Evolutionary conservation across 768 basidiomycete species (phyloP), one percentile per base, ranked within the genome.

Genomic region (Lentinus tigrinus): DNA sequence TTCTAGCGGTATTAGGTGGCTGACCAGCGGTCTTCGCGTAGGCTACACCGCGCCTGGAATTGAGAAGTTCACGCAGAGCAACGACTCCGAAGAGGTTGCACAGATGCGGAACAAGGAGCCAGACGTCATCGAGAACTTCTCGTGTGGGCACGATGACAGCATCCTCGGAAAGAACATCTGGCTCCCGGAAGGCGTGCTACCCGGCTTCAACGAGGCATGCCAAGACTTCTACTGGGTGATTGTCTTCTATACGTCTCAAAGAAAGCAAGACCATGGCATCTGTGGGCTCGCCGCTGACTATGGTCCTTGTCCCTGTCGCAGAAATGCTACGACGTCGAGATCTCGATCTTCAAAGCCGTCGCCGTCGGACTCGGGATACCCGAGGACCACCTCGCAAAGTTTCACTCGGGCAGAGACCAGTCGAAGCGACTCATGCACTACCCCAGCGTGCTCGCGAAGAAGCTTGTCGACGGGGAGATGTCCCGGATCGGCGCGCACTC

Each of bases 351-450:
- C 10, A 71, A 68, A 2, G 81, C 81, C 0, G 72, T 85, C 3
- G 81, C 82, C 0, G 49, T 83, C 6, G 80, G 76, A 4, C 72
- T 84, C 11, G 57, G 77, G 4, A 71, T 78, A 0, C 74, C 78
- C 17, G 65, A 66, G 21, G 76, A 78, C 17, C 81, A 79, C 59
- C 79, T 85, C 58, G 50, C 70, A 1, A 36, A 67, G 26, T 74
- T 67, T 39, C 82, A 84, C 56, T 71, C 72, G 2, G 68, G 62
- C 0, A 70, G 74, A 4, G 78, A 81, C 56, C 82, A 84, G 62
- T 81, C 83, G 40, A 70, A 85, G 19, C 75, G 83, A 2, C 66
- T 85, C 19, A 69, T 82, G 26, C 81, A 81, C 60, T 85, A 85
- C 67, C 83, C 82, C 19, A 64, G 75, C 21, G 71, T 79, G 9